Base-by-base conservation (phyloP, 495 filamentous ascomycete genomes). In the Neurospora intermedia region DNA sequence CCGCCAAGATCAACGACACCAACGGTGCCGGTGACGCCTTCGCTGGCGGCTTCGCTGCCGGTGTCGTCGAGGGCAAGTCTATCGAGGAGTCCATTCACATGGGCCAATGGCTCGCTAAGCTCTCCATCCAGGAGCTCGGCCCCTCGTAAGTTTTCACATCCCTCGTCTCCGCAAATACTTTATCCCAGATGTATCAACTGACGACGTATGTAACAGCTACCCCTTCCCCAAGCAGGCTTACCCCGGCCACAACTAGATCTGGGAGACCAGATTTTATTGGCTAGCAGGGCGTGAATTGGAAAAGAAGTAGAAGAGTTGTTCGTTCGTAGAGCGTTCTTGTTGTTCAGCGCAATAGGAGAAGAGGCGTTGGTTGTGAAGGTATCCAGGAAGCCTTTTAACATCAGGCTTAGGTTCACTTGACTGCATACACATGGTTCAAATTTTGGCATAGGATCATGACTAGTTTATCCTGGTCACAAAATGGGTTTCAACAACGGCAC, bases 1-100 rank as follows among this genome's bases (percentile, higher is more conserved):
- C 88, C 81, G 86, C 88, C 40, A 84, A 91, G 82, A 97, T 99
- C 81, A 89, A 89, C 79, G 96, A 99, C 84, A 98, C 96, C 78
- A 99, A 94, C 80, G 96, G 96, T 79, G 96, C 96, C 73, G 96
- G 94, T 82, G 96, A 99, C 82, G 96, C 96, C 43, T 99, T 98
- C 78, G 94, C 94, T 71, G 96, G 94, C 80, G 96, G 96, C 74
- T 94, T 99, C 84, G 84, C 90, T 69, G 95, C 95, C 69, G 96
- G 94, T 76, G 84, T 99, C 73, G 93, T 97, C 69, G 86, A 92
- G 80, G 94, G 92, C 79, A 91, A 94, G 84, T 80, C 89, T 54
- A 84, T 99, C 15, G 90, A 91, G 69, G 87, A 89, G 73, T 87
- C 86, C 76, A 83, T 98, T 69, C 91, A 98, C 79, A 91, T 94